phyloP scores from a whole-genome alignment of 2,329 filamentous ascomycete species.

The Chrysoporthe deuterocubensis region DNA sequence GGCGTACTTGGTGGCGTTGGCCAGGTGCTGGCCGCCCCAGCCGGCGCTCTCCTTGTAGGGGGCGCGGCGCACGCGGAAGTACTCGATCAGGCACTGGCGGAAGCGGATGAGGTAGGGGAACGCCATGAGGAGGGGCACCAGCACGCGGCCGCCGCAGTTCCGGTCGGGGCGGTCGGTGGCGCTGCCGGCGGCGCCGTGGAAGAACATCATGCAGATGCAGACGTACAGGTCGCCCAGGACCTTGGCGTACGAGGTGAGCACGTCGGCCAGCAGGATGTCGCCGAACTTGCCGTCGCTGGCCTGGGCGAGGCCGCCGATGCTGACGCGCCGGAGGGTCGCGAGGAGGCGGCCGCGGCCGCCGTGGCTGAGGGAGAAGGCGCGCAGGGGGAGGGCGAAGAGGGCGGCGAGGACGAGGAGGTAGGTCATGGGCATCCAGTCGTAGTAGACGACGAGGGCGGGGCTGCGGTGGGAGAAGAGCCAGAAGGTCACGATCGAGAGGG shows the following conservation, averaged over 20 bases:
- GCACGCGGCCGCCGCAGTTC: conserved; percentile 74
- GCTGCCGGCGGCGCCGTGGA: conserved; percentile 70
- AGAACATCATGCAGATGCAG: conserved; percentile 77
- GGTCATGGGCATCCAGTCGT: conserved; percentile 84
- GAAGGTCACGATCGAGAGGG: conserved; percentile 75
- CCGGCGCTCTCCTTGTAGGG: conserved; percentile 61
- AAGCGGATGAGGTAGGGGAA: conserved; percentile 85
- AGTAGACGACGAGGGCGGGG: conserved; percentile 70
- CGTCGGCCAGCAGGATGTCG: conserved; percentile 91
- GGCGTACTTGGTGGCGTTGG: conserved; percentile 95
- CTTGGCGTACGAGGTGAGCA: conserved; percentile 91
- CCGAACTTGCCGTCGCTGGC: conserved; percentile 90
- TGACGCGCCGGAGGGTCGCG: conserved; percentile 74
- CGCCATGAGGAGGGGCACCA: conserved; percentile 84
- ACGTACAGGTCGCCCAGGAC: conserved; percentile 90
- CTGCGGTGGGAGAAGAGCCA: conserved; percentile 79
- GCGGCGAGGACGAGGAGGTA: conserved; percentile 76
- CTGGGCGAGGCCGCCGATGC: conserved; percentile 84
- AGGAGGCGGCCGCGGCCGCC: conserved; percentile 77
- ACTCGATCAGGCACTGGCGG: conserved; percentile 91
- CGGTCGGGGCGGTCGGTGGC: conserved; percentile 83
- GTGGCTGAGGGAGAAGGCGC: conserved; percentile 63
- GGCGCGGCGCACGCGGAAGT: conserved; percentile 67
- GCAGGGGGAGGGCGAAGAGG: conserved; percentile 74
- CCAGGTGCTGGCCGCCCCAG: conserved; percentile 85